These are phyloP conservation scores for Petunia secreta DNA, from an alignment of 257 asterid genomes.

Conservation along the genomic window DNA sequence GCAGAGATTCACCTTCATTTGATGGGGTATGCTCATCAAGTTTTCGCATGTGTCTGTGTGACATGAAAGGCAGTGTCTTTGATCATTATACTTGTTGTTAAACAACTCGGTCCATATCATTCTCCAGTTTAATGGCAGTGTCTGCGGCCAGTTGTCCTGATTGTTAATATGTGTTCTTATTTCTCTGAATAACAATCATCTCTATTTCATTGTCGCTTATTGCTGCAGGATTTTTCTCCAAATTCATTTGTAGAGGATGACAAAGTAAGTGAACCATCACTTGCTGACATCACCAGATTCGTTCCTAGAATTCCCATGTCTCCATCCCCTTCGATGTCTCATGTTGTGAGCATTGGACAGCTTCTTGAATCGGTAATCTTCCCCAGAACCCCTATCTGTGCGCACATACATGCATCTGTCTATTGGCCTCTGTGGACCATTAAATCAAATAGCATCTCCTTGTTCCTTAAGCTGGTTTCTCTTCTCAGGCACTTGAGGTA, in stretches of 20 bases:
- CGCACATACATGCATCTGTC: background rate
- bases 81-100: background rate
- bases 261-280: conserved; percentile 73
- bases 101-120: conserved; percentile 4
- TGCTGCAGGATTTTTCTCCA: conserved; percentile 68
- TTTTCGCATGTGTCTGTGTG: background rate
- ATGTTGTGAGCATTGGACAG: conserved; percentile 85
- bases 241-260: conserved; percentile 74
- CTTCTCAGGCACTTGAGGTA: conserved; percentile 89
- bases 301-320: conserved; percentile 72
- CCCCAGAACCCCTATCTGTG: conserved; percentile 9
- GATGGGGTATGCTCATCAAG: conserved; percentile 68
- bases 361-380: conserved; percentile 82
- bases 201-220: background rate
- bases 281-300: conserved; percentile 72
- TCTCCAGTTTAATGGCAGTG: conserved; percentile 22
- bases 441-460: background rate
- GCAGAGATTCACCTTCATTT: conserved; percentile 70
- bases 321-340: conserved; percentile 83
- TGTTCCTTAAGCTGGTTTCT: conserved; percentile 19
- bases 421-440: background rate
- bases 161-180: conserved; percentile 11
- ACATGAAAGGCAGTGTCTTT: background rate
- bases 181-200: background rate
- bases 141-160: background rate